Evolutionary conservation across 306 rosid genomes (phyloP).

Genomic region (Sicyos edulis): DNA sequence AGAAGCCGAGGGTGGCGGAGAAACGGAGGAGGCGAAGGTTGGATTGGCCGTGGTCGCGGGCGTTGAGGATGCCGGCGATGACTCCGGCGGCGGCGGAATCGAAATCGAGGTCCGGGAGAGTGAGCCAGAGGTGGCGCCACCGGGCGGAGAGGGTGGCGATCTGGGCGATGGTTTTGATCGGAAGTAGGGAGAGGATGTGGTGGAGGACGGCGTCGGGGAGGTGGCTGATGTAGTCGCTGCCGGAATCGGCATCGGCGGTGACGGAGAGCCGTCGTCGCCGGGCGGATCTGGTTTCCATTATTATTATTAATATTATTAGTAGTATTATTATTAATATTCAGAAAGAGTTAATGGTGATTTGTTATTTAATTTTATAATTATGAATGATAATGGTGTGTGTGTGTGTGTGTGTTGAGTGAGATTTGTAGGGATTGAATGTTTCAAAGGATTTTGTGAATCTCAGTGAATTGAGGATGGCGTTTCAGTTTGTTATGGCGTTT

Average conservation of each 20-base stretch:
- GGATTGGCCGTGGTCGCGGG: slow-evolving; percentile 40
- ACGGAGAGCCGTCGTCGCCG: slow-evolving; percentile 36
- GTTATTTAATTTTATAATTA: no score
- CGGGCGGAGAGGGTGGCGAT: slow-evolving; percentile 55
- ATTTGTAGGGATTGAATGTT: slow-evolving; percentile 39
- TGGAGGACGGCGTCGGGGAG: slow-evolving; percentile 72
- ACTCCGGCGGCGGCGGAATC: slow-evolving; percentile 29
- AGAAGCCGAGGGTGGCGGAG: slow-evolving; percentile 47
- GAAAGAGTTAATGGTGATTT: no score
- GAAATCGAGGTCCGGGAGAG: slow-evolving; percentile 64
- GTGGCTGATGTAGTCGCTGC: slow-evolving; percentile 51
- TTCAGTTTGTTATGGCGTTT: slow-evolving; percentile 30
- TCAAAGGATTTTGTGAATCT: slow-evolving; percentile 36
- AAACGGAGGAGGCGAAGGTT: slow-evolving; percentile 55
- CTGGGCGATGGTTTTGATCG: slow-evolving; percentile 57
- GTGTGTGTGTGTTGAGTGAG: background rate
- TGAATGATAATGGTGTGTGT: no score
- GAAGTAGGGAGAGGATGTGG: slow-evolving; percentile 49
- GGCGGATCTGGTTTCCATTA: slow-evolving; percentile 69
- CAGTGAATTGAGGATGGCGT: slow-evolving; percentile 28
- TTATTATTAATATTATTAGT: no score
- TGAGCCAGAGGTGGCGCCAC: slow-evolving; percentile 57
- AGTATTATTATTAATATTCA: no score
- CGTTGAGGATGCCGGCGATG: slow-evolving; percentile 43
- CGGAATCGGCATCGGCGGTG: no score